phyloP scores from a whole-genome alignment of 106 monocot genomes.

The Acorus calamus region DNA sequence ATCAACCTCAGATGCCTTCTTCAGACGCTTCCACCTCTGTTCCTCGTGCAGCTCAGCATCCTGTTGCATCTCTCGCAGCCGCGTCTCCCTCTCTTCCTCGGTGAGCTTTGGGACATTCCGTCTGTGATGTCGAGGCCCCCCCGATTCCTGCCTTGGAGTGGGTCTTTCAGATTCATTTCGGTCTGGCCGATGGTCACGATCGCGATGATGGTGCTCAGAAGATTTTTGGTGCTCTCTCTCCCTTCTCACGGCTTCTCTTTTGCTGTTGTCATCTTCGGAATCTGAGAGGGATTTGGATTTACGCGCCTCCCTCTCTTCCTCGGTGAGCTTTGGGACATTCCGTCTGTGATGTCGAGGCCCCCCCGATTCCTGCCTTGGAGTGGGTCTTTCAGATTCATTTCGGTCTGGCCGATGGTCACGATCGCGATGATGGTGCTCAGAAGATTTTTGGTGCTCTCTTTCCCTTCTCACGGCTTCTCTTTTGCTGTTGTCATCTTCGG shows the following conservation, averaged over 20 bases:
- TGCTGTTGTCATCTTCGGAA: slow-evolving; percentile 26
- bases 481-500: slow-evolving; percentile 26
- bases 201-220: slow-evolving; percentile 1
- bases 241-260: slow-evolving; percentile 17
- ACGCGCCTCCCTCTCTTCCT: slow-evolving; percentile 76
- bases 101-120: slow-evolving; percentile 52
- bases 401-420: not conserved
- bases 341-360: slow-evolving; percentile 18
- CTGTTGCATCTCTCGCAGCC: slow-evolving; percentile 69
- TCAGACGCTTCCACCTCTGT: slow-evolving; percentile 83
- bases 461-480: slow-evolving; percentile 16
- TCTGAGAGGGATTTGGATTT: slow-evolving; percentile 21
- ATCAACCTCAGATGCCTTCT: slow-evolving; percentile 66
- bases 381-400: slow-evolving; percentile 5
- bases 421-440: not conserved
- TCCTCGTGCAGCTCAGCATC: slow-evolving; percentile 92
- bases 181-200: not conserved
- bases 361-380: slow-evolving; percentile 8
- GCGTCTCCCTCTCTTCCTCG: slow-evolving; percentile 69
- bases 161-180: slow-evolving; percentile 2
- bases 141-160: slow-evolving; percentile 6
- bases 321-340: slow-evolving; percentile 48
- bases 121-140: slow-evolving; percentile 15
- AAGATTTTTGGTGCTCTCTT: slow-evolving; percentile 11
- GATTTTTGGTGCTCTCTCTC: slow-evolving; percentile 12